Conservation (phyloP, 805 yeast genomes). For the Teunomyces atbi region DNA sequence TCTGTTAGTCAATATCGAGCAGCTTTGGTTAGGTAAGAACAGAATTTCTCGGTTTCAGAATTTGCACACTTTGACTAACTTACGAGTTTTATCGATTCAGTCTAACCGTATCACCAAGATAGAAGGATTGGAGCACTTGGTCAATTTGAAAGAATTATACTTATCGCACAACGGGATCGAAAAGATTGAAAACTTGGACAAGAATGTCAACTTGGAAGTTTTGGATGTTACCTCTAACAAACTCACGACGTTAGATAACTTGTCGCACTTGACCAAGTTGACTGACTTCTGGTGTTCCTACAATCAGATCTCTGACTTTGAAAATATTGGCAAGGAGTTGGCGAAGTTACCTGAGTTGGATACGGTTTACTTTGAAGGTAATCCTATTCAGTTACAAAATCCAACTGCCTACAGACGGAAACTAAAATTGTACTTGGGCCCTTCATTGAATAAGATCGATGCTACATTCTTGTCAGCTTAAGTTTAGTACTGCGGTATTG, state of each 20-base stretch:
- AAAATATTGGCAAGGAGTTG: conserved; percentile 65
- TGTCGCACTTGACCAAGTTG: conserved; percentile 63
- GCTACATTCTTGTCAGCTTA: conserved; percentile 62
- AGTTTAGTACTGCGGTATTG: background rate
- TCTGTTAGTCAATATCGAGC: conserved; percentile 54
- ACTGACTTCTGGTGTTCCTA: conserved; percentile 95
- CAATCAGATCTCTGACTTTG: conserved; percentile 66
- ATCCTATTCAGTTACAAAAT: conserved; percentile 74
- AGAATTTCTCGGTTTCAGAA: conserved; percentile 64
- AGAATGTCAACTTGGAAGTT: conserved; percentile 62
- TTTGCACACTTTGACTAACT: conserved; percentile 54
- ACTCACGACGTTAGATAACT: conserved; percentile 57
- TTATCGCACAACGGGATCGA: conserved; percentile 79
- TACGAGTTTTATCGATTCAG: conserved; percentile 82
- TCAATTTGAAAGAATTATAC: conserved; percentile 79
- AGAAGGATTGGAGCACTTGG: conserved; percentile 75
- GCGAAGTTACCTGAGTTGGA: conserved; percentile 63
- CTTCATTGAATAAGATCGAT: conserved; percentile 78
- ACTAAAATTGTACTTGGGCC: conserved; percentile 67
- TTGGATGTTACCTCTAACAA: conserved; percentile 81
- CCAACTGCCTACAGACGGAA: conserved; percentile 86
- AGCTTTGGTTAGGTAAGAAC: conserved; percentile 93
- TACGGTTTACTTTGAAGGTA: conserved; percentile 91
- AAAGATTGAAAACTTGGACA: conserved; percentile 74
- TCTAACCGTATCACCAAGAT: conserved; percentile 75